phyloP scores from a whole-genome alignment of 768 basidiomycete species.

The Rhizopogon roseolus region DNA sequence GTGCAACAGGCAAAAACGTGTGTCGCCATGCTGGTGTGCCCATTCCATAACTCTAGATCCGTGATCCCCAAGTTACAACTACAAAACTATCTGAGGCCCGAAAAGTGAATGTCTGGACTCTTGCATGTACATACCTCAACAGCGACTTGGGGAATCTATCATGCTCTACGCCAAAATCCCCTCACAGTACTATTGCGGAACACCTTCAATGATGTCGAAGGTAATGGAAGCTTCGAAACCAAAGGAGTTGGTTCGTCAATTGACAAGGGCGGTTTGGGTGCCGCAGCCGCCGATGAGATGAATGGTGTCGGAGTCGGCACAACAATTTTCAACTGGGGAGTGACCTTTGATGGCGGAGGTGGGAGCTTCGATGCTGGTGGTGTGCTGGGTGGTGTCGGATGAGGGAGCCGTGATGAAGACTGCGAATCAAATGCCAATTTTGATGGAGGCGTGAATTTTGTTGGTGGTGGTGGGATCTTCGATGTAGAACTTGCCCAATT shows the following conservation, averaged over 20 bases:
- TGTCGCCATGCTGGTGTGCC: neutral
- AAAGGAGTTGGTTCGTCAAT: neutral
- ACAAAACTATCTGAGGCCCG: neutral
- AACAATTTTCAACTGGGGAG: constrained; percentile 4
- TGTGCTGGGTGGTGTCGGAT: neutral
- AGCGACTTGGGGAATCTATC: constrained; percentile 4
- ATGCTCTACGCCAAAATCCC: constrained; percentile 26
- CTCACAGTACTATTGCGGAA: constrained; percentile 21
- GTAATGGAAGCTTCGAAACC: constrained; percentile 19
- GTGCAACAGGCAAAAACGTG: neutral
- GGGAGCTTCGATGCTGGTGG: constrained; percentile 18
- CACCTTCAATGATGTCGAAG: constrained; percentile 15
- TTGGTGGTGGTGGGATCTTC: constrained; percentile 17
- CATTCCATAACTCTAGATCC: neutral
- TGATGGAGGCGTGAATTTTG: constrained; percentile 24
- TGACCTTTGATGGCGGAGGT: constrained; percentile 10
- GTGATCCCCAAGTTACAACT: neutral
- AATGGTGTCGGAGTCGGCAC: constrained; percentile 2
- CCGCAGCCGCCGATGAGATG: neutral
- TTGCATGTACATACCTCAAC: constrained; percentile 5
- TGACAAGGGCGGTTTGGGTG: neutral
- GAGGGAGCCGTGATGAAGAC: constrained; percentile 8
- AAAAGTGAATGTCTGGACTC: neutral
- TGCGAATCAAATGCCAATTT: constrained; percentile 26
- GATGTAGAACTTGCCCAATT: constrained; percentile 3